A percentile compares a stretch with the other conserved stretches of the same genome.
These are phyloP conservation scores for Haplosporangium gracile DNA, from an alignment of 192 early-diverging fungal genomes.

Conservation along the genomic window DNA sequence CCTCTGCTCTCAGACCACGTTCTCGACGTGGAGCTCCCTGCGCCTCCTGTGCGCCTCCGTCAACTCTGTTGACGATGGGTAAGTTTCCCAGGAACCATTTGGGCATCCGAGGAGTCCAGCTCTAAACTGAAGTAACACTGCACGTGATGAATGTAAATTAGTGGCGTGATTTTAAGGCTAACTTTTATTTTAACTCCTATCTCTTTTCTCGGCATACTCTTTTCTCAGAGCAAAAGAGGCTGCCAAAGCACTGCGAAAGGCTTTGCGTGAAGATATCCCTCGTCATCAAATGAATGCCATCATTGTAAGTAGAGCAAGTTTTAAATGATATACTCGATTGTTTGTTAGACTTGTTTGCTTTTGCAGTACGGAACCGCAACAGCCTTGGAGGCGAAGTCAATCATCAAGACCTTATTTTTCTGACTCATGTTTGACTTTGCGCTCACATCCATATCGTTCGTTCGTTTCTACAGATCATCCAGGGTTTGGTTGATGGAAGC, in stretches of 20 bases:
- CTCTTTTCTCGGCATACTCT: background rate
- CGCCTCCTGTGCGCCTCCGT: background rate
- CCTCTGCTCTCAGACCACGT: background rate
- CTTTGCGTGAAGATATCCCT: constrained; percentile 9
- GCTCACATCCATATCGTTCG: background rate
- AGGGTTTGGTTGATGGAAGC: constrained; percentile 12
- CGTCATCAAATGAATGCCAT: constrained; percentile 42
- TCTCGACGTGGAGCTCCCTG: background rate
- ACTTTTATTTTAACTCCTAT: background rate
- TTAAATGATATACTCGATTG: no score
- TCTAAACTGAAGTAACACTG: background rate
- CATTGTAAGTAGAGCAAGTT: constrained; percentile 8
- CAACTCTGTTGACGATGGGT: constrained; percentile 1
- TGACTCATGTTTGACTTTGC: background rate
- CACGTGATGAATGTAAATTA: background rate
- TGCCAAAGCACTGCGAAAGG: constrained; percentile 31
- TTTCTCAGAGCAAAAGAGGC: constrained; percentile 22
- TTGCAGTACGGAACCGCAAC: no score
- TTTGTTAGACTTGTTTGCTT: background rate
- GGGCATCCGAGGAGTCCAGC: background rate
- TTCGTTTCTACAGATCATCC: constrained; percentile 4
- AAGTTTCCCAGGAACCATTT: background rate
- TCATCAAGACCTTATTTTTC: background rate
- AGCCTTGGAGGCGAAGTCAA: background rate
- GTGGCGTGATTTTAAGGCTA: background rate